Evolutionary conservation across 306 rosid species (phyloP), one percentile per base, ranked within the genome.

Genomic region (Glycine soja): DNA sequence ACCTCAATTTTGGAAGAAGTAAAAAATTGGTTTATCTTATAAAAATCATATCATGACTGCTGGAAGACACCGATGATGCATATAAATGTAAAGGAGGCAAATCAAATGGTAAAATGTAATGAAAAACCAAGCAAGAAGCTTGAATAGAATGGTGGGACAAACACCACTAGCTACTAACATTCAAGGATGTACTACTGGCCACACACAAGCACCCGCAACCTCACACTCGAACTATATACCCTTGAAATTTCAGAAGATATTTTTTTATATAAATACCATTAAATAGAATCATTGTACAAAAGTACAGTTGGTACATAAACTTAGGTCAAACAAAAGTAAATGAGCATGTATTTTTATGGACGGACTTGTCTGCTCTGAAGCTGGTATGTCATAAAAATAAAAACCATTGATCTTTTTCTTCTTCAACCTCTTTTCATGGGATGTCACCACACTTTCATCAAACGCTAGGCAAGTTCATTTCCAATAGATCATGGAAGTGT

Each of bases 101-200:
- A 24, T 45, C 24, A 45, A 36, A 57, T 36, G 57, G 82, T 43
- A 24, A 10, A 76, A 61, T 34, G 52, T 42, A 70, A 52, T 48
- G 71, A 85, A 51, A 32, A 75, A 71, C 15, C 42, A 80, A 52
- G 70, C 38, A 64, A 76, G 70, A 62, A 10, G 16, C 57, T 18
- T 74, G 75, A 42, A 51, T 43, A 64, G 57, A 75, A 68, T 47
- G 57, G 34, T 11, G 52, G 5, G 56, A 46, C 19, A 57, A 19
- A 10, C 19, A 52, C 30, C 30, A 24, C 30, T 24, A 24, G 2
- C 30, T 24, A 24, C 30, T 24, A 24, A 24, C 30, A 24, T 24
- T 66, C 11, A 24, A 43, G 40, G n/a, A 73, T 30, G 43, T 10
- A 57, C 68, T 7, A 12, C 75, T 50, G 30, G 30, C 30, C 30